These are phyloP conservation scores for Cicer chorassanicum DNA, from an alignment of 306 rosid species.

Conservation along the genomic window DNA sequence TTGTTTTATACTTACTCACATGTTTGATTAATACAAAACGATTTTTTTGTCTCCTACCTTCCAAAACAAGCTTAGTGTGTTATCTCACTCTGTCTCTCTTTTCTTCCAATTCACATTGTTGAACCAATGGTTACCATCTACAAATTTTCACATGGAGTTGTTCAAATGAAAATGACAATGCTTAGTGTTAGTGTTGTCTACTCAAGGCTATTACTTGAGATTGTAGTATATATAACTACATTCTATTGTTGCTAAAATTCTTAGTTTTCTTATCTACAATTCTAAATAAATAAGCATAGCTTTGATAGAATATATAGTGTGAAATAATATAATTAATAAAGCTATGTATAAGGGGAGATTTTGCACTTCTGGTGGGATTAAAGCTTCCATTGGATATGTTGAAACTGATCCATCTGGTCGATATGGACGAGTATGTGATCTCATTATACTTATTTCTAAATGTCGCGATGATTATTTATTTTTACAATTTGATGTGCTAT, in stretches of 20 bases:
- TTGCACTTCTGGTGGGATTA: slow-evolving; percentile 45
- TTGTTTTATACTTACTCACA: background rate
- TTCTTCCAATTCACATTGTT: background rate
- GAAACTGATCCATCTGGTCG: slow-evolving; percentile 92
- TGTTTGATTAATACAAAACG: slow-evolving; percentile 26
- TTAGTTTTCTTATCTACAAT: background rate
- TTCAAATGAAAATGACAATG: slow-evolving; percentile 67
- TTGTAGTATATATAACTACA: slow-evolving; percentile 1
- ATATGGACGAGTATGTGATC: slow-evolving; percentile 78
- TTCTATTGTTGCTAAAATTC: background rate
- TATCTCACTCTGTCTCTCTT: slow-evolving; percentile 16
- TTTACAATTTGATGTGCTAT: too few species aligned
- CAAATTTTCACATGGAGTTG: slow-evolving; percentile 53
- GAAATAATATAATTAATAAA: background rate
- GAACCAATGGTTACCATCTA: slow-evolving; percentile 57
- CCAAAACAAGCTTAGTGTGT: slow-evolving; percentile 6
- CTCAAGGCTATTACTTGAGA: slow-evolving; percentile 63
- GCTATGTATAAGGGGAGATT: slow-evolving; percentile 57
- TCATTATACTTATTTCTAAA: background rate
- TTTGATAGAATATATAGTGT: background rate
- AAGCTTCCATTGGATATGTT: slow-evolving; percentile 58
- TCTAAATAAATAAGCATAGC: background rate
- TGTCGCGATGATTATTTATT: background rate
- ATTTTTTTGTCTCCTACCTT: slow-evolving; percentile 40
- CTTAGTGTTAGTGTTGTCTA: slow-evolving; percentile 59